These are phyloP conservation scores for Pythium plurisporium DNA, from an alignment of 352 stramenopile genomes.

Conservation along the genomic window DNA sequence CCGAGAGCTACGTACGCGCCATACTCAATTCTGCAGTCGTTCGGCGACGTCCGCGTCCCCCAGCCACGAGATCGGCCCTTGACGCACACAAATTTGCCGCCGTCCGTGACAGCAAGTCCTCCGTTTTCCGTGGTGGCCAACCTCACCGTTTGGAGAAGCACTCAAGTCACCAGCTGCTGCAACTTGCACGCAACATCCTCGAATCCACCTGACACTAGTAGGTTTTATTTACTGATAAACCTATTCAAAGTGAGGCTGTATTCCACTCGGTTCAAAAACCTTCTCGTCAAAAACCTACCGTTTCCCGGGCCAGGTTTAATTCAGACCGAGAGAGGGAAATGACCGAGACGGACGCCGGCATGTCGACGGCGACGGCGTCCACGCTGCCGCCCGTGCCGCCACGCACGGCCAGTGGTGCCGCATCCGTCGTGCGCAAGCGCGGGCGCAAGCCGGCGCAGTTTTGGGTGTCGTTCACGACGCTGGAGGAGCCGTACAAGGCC, in stretches of 20 bases:
- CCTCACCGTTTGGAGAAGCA: not conserved
- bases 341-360: not conserved
- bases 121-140: conserved; percentile 1
- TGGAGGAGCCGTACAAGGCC: conserved; percentile 43
- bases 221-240: too few species aligned
- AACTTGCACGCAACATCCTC: too few species aligned
- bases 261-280: too few species aligned
- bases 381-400: not conserved
- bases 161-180: too few species aligned
- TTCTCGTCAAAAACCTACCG: too few species aligned
- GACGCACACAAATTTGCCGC: not conserved
- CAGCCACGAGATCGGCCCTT: not conserved
- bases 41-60: not conserved
- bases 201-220: too few species aligned
- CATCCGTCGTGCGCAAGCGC: conserved; percentile 17
- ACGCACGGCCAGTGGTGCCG: not conserved
- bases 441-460: conserved; percentile 42
- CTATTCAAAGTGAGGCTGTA: too few species aligned
- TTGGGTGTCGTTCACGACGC: conserved; percentile 53
- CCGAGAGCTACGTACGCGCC: conserved; percentile 7
- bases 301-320: not conserved
- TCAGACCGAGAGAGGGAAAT: not conserved
- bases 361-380: not conserved
- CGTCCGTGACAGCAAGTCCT: not conserved
- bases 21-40: not conserved